Conservation (phyloP, 2,329 filamentous ascomycete species). For the Colletotrichum sp. region DNA sequence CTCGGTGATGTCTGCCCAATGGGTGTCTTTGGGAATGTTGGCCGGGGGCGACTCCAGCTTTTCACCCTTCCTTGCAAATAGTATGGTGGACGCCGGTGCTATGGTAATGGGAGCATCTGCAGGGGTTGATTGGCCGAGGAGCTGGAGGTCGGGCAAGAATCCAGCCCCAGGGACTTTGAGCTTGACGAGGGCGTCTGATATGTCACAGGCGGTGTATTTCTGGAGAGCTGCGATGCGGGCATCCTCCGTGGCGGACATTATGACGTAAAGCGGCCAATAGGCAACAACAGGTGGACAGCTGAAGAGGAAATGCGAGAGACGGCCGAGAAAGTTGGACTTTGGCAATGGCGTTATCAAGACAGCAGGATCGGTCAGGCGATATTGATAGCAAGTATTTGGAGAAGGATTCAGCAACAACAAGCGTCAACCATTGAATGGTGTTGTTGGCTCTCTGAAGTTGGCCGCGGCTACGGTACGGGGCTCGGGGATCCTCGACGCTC, state of each 20-base stretch:
- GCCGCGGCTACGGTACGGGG: slow-evolving; percentile 21
- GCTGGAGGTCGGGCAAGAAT: slow-evolving; percentile 63
- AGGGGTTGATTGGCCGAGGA: slow-evolving; percentile 32
- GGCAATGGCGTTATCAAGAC: neutral
- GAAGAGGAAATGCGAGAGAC: neutral
- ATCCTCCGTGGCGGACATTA: slow-evolving; percentile 23
- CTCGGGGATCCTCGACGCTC: slow-evolving; percentile 12
- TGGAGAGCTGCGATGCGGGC: slow-evolving; percentile 29
- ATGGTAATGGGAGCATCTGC: slow-evolving; percentile 37
- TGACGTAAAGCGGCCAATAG: neutral
- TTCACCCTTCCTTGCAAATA: slow-evolving; percentile 66
- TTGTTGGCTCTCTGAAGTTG: slow-evolving; percentile 25
- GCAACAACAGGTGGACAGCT: neutral
- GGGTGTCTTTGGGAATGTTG: slow-evolving; percentile 63
- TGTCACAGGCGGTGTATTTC: slow-evolving; percentile 56
- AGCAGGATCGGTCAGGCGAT: neutral
- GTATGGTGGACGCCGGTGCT: slow-evolving; percentile 63
- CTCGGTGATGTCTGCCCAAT: slow-evolving; percentile 72
- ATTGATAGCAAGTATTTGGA: neutral
- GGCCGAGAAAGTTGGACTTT: neutral
- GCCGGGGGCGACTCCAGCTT: slow-evolving; percentile 32
- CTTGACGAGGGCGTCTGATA: slow-evolving; percentile 76
- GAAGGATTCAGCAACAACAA: neutral
- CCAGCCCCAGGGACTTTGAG: slow-evolving; percentile 71
- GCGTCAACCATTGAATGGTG: neutral